Evolutionary conservation across 129 eudicot species (phyloP), one percentile per base, ranked within the genome.

Genomic region (Arctium minus): DNA sequence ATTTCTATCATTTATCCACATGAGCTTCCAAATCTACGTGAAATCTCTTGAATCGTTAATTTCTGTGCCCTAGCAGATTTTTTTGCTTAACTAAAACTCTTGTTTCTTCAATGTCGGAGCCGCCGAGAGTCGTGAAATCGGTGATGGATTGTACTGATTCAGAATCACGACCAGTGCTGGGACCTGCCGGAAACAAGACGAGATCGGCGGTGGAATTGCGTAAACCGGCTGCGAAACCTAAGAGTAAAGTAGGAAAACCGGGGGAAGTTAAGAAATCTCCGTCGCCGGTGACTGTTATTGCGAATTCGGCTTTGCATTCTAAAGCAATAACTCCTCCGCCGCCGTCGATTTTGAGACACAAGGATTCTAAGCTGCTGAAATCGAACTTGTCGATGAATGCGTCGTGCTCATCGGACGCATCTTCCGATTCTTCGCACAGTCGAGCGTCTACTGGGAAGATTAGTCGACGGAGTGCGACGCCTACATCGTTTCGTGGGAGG

Each of bases 371-470:
- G 82, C 36, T 79, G 67, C 44, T 86, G 78, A 78, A 72, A 75
- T 83, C 86, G 12, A 92, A 86, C 67, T 82, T 91, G 83, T 90
- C 93, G 60, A 32, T 90, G 89, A 89, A 83, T 85, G 97, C 93
- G 32, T 95, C 99, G 40, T 95, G 99, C 78, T 95, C 99, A 29
- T 96, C 97, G 42, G 99, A 96, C 65, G 99, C 99, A 3, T 93
- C 99, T 1, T 67, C 94, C 1, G 99, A 95, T 86, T 93, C 97
- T 15, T 88, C 93, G 5, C 93, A 83, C 3, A 95, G 99, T 71
- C 84, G 95, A 69, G 92, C 89, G 13, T 96, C 99, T 2, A 87
- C 91, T 0, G 93, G 97, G 75, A 88, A 81, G 92, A 73, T 93
- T 68, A 82, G 87, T 74, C 48, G 92, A 38, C 83, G 92, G 78